Evolutionary conservation across 805 yeast genomes (phyloP).

Genomic region (Candida railenensis): DNA sequence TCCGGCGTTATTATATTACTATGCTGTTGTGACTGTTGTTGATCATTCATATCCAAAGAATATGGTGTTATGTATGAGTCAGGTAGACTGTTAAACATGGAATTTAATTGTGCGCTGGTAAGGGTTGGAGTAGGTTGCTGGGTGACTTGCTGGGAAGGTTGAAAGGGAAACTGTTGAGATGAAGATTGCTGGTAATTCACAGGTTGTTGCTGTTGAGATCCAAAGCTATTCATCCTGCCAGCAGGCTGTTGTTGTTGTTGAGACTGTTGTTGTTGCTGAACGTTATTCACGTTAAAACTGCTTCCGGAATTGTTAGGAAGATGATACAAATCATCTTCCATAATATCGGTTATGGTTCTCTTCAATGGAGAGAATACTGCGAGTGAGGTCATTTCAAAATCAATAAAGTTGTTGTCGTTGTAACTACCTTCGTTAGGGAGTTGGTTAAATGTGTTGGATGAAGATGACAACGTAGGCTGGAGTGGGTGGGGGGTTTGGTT

Average conservation of each 20-base stretch:
- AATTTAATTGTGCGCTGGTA: neutral
- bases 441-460: neutral
- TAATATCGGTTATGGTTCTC: conserved; percentile 54
- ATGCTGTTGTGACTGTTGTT: conserved; percentile 5
- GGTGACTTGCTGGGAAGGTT: neutral
- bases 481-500: neutral
- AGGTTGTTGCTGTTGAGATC: neutral
- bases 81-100: conserved; percentile 16
- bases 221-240: neutral
- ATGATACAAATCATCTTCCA: conserved; percentile 60
- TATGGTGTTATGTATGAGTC: conserved; percentile 18
- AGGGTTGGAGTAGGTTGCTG: neutral
- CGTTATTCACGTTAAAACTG: conserved; percentile 3
- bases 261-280: neutral
- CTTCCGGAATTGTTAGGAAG: conserved; percentile 20
- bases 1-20: conserved; percentile 10
- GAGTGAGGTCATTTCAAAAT: conserved; percentile 42
- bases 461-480: conserved; percentile 1
- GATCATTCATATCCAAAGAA: neutral
- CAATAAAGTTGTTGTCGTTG: neutral
- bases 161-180: neutral
- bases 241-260: neutral
- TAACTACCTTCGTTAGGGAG: neutral
- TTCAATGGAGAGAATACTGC: conserved; percentile 50
- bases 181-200: neutral